Conservation (phyloP, 1,139 yeast genomes). For the Geotrichum fermentans region DNA sequence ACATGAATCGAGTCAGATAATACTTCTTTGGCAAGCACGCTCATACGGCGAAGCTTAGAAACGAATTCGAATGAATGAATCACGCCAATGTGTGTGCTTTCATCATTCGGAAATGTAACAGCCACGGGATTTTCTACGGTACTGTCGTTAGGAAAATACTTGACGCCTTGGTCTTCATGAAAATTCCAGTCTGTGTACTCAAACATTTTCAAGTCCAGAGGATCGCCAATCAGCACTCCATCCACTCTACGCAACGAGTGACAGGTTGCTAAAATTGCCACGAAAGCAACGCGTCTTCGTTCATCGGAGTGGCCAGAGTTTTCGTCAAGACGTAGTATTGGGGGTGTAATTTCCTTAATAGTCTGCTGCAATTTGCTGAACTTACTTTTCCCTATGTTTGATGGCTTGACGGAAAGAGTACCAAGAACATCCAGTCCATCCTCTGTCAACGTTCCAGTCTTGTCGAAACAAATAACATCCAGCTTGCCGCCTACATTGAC, state of each 20-base stretch:
- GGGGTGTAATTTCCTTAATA: conserved; percentile 32
- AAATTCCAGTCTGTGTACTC: conserved; percentile 75
- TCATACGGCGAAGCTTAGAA: conserved; percentile 83
- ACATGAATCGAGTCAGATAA: conserved; percentile 39
- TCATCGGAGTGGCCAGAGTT: conserved; percentile 15
- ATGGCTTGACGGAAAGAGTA: conserved; percentile 44
- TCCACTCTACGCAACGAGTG: conserved; percentile 82
- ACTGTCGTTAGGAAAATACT: conserved; percentile 37
- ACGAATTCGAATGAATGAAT: conserved; percentile 78
- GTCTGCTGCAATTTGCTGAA: conserved; percentile 46
- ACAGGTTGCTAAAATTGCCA: conserved; percentile 66
- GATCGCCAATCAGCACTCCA: conserved; percentile 82
- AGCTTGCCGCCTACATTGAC: conserved; percentile 93
- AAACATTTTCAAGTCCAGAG: conserved; percentile 89
- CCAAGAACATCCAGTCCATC: conserved; percentile 94
- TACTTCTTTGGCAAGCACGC: conserved; percentile 58
- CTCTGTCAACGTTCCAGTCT: conserved; percentile 95
- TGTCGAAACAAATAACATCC: conserved; percentile 88
- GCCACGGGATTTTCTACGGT: conserved; percentile 34
- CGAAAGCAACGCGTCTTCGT: conserved; percentile 15
- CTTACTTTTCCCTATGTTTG: conserved; percentile 33
- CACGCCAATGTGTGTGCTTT: conserved; percentile 47
- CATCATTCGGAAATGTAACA: conserved; percentile 36
- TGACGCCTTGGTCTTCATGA: conserved; percentile 54
- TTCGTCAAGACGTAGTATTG: conserved; percentile 5